Evolutionary conservation across 2,329 filamentous ascomycete genomes (phyloP), one percentile per base, ranked within the genome.

Genomic region (Leptographium radiaticola): DNA sequence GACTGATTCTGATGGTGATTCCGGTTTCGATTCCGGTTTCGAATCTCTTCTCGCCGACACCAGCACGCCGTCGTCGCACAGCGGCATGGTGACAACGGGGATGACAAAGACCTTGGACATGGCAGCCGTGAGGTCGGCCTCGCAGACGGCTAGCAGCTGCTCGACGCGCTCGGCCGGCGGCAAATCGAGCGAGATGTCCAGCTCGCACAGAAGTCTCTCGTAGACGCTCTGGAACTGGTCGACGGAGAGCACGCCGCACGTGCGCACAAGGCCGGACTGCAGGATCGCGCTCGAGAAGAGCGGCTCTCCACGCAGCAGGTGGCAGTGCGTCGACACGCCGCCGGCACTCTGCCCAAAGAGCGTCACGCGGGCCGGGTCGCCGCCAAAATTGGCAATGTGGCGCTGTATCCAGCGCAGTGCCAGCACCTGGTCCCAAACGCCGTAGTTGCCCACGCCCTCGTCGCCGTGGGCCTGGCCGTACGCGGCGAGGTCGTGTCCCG

Each of bases 61-160:
- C 1, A 58, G 46, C 6, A 57, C 57, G n/a, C 55, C 53, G 49
- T 58, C 57, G 43, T 58, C 57, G 43, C 57, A 58, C 7, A 53
- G 53, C 1, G 42, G 18, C 42, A 58, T 50, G 33, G 57, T 54
- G 46, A 58, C 38, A 13, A 58, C 57, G 20, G 57, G 44, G 16
- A 55, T 53, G 16, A 49, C 4, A 16, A 49, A 57, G 16, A 54
- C 56, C 6, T 50, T 3, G 13, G 36, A 42, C 54, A 58, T 55
- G 34, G 56, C 54, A 6, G 40, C 36, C 2, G 48, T 53, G n/a
- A 58, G 42, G 18, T 15, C 25, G 30, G 25, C 50, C n/a, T 34
- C 50, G 15, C 8, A 2, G 10, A 54, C 46, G 15, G 44, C 55
- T 2, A 52, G 4, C 4, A 58, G 52, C 3, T 16, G 9, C 36